Evolutionary conservation across 805 yeast genomes (phyloP).

Genomic region (Teunomyces aglyptinius): DNA sequence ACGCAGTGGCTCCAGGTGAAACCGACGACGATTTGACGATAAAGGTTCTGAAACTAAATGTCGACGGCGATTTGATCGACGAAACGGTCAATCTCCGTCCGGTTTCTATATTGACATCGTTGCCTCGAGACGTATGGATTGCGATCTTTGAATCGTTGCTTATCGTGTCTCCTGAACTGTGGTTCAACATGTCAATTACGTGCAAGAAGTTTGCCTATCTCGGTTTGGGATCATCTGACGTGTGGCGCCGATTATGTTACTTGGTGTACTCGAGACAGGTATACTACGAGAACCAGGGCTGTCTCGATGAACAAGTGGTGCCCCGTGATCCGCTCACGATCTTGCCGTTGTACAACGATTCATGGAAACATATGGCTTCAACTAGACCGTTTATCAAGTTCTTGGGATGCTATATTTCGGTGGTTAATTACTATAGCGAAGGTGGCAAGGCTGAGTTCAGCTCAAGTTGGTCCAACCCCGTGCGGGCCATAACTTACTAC

Average conservation of each 20-base stretch:
- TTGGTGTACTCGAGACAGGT: constrained; percentile 53
- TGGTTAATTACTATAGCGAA: constrained; percentile 78
- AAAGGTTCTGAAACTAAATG: constrained; percentile 23
- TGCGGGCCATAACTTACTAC: constrained; percentile 82
- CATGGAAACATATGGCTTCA: constrained; percentile 51
- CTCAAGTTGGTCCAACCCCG: constrained; percentile 68
- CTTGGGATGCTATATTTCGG: constrained; percentile 82
- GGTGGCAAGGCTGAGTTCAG: constrained; percentile 73
- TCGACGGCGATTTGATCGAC: constrained; percentile 17
- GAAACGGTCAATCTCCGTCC: constrained; percentile 16
- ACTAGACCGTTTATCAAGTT: constrained; percentile 77
- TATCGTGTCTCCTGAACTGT: constrained; percentile 53
- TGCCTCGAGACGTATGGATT: constrained; percentile 59
- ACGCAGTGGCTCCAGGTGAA: constrained; percentile 28
- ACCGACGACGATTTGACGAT: constrained; percentile 20
- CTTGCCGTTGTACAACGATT: constrained; percentile 28
- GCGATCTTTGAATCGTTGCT: constrained; percentile 50
- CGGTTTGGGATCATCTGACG: constrained; percentile 50
- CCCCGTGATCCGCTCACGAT: constrained; percentile 31
- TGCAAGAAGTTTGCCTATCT: constrained; percentile 57
- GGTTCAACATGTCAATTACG: constrained; percentile 60
- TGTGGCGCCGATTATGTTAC: constrained; percentile 52
- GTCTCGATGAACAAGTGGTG: constrained; percentile 34
- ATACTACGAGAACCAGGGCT: constrained; percentile 46
- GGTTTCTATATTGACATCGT: constrained; percentile 35